These are phyloP conservation scores for Crataegus laevigata DNA, from an alignment of 306 rosid genomes.

Conservation along the genomic window DNA sequence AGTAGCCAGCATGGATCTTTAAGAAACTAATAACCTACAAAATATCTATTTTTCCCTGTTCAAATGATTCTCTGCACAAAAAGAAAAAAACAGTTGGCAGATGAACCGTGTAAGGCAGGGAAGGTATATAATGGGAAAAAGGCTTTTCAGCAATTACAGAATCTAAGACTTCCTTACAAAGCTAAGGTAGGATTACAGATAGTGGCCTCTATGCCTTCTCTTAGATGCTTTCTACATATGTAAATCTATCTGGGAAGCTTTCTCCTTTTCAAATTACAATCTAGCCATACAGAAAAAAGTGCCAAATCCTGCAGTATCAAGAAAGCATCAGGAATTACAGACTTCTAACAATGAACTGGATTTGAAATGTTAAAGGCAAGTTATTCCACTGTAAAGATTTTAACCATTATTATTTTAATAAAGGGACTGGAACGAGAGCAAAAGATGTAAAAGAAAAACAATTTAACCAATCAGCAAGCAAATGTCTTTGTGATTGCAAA, in stretches of 20 bases:
- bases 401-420: neutral
- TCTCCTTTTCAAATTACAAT: constrained; percentile 7
- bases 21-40: constrained; percentile 26
- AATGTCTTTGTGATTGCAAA: neutral
- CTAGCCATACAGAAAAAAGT: constrained; percentile 7
- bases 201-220: constrained; percentile 1
- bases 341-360: neutral
- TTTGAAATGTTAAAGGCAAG: neutral
- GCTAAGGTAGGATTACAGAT: constrained; percentile 12
- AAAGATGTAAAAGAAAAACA: neutral
- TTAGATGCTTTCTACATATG: constrained; percentile 6
- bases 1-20: constrained; percentile 24
- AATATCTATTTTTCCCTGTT: constrained; percentile 12
- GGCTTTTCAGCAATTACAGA: constrained; percentile 1
- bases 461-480: neutral
- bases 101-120: constrained; percentile 26
- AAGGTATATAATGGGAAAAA: constrained; percentile 20
- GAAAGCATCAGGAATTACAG: constrained; percentile 13
- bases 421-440: neutral
- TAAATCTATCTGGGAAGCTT: constrained; percentile 3
- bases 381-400: neutral
- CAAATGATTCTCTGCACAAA: constrained; percentile 22
- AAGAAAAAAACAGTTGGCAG: constrained; percentile 18
- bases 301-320: constrained; percentile 20
- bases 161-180: constrained; percentile 17